Evolutionary conservation across 169 alveolate genomes (phyloP).

Genomic region (Plasmodium blacklocki): DNA sequence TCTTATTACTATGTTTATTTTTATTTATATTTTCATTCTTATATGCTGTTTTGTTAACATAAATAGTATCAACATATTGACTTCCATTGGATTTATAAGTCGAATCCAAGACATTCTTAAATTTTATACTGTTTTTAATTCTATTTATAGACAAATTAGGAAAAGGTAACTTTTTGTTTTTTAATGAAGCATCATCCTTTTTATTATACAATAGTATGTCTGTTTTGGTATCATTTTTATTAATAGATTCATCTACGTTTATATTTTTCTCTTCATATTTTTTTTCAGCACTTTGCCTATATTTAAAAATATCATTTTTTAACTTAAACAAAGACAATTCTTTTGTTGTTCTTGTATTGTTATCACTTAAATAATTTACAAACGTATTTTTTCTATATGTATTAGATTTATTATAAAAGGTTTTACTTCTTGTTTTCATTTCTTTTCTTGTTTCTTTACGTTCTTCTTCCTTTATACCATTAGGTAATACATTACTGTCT

Average conservation of each 20-base stretch:
- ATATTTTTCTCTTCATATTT: no score
- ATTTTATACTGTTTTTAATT: no score
- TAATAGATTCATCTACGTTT: no score
- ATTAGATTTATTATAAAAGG: background rate
- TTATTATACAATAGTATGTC: background rate
- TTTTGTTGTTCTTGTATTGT: slow-evolving; percentile 27
- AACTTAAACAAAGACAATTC: slow-evolving; percentile 19
- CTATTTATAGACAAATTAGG: no score
- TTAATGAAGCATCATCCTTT: background rate
- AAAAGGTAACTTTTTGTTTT: no score
- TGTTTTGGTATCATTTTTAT: no score
- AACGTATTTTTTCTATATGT: background rate
- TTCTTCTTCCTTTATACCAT: background rate
- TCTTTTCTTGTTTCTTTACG: background rate
- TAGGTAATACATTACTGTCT: background rate
- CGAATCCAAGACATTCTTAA: no score
- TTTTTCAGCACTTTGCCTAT: background rate
- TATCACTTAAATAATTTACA: slow-evolving; percentile 34
- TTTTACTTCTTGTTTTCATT: background rate
- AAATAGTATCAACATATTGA: no score
- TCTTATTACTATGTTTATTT: background rate
- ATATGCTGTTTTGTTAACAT: no score
- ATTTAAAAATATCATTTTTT: slow-evolving; percentile 1
- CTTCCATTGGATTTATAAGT: no score
- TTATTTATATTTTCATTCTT: no score